These are phyloP conservation scores for Pseudogymnoascus sp. DNA, from an alignment of 2,329 filamentous ascomycete species.

Conservation along the genomic window DNA sequence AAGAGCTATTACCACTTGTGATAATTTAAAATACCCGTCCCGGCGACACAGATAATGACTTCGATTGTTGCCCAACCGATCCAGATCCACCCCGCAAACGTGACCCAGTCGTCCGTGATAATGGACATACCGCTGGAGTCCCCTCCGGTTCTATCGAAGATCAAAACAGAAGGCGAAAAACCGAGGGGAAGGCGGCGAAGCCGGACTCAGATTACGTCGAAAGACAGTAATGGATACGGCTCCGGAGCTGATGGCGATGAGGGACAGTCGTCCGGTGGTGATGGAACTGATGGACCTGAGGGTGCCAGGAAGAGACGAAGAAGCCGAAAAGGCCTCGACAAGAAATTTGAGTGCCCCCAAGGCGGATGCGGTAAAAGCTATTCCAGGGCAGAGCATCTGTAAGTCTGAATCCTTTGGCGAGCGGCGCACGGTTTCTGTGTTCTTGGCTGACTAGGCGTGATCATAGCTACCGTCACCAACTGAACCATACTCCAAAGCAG, in stretches of 20 bases:
- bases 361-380: constrained; percentile 93
- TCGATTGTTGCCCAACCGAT: constrained; percentile 6
- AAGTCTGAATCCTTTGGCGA: constrained; percentile 34
- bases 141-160: constrained; percentile 19
- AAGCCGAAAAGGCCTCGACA: constrained; percentile 72
- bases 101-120: background rate
- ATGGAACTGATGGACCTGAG: constrained; percentile 19
- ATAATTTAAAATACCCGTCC: background rate
- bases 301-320: constrained; percentile 50
- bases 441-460: constrained; percentile 6
- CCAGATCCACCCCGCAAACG: background rate
- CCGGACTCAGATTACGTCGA: constrained; percentile 21
- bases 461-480: constrained; percentile 72
- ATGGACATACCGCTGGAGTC: constrained; percentile 13
- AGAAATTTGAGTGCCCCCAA: constrained; percentile 76
- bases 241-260: constrained; percentile 24
- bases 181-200: constrained; percentile 27
- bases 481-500: constrained; percentile 93
- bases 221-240: constrained; percentile 21
- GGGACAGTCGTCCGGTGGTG: constrained; percentile 27
- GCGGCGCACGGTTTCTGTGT: constrained; percentile 16
- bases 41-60: background rate
- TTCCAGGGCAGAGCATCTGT: constrained; percentile 91
- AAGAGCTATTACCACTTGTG: background rate
- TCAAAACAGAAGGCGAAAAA: constrained; percentile 25